These are phyloP conservation scores for Pontederia crassipes DNA, from an alignment of 176 grass and related monocot species.

Conservation along the genomic window DNA sequence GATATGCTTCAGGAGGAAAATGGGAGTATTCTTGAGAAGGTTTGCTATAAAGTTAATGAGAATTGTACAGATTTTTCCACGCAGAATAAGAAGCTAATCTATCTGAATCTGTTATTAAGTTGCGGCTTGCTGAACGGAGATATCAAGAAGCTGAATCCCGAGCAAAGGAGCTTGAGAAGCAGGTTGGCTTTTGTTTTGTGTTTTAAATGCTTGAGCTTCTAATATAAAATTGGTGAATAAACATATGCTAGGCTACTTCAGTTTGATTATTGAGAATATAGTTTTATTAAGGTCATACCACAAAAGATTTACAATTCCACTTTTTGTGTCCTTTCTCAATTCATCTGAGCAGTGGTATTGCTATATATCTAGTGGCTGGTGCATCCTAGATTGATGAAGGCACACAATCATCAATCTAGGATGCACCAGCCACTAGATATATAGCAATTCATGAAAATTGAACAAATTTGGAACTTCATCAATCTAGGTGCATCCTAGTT, in stretches of 20 bases:
- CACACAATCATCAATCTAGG: no score
- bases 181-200: conserved; percentile 30
- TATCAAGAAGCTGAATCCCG: conserved; percentile 79
- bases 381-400: no score
- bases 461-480: no score
- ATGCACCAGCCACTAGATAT: no score
- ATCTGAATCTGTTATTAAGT: conserved; percentile 29
- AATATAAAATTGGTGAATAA: conserved; percentile 3
- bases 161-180: conserved; percentile 95
- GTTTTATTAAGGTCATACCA: no score
- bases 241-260: neutral
- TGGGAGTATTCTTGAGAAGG: conserved; percentile 85
- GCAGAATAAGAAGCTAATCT: neutral
- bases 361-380: no score
- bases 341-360: no score
- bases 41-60: conserved; percentile 14
- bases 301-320: no score
- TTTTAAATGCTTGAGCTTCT: conserved; percentile 4
- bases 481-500: no score
- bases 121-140: conserved; percentile 92
- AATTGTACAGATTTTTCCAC: neutral
- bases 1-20: conserved; percentile 99
- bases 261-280: no score
- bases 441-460: no score
- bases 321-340: no score